Evolutionary conservation across 495 filamentous ascomycete species (phyloP).

Genomic region (Clohesyomyces aquaticus): DNA sequence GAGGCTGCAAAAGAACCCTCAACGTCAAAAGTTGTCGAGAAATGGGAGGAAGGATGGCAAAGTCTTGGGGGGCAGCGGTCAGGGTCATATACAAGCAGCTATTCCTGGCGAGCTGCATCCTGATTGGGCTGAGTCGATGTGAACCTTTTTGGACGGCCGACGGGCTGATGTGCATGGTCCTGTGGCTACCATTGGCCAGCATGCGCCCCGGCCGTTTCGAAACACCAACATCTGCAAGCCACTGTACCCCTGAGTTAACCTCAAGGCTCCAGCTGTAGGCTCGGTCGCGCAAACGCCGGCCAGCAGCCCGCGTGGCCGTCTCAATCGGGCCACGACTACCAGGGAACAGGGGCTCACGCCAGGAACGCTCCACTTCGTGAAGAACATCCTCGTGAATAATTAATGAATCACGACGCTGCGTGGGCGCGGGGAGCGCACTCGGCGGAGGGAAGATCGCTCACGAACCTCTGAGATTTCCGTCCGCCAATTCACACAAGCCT

Average conservation of each 20-base stretch:
- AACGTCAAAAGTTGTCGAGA: slow-evolving; percentile 18
- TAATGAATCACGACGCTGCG: background rate
- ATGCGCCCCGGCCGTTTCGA: slow-evolving; percentile 4
- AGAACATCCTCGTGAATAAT: background rate
- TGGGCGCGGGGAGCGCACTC: background rate
- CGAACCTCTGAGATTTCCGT: background rate
- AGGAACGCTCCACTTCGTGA: background rate
- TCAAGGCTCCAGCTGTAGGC: background rate
- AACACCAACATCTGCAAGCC: slow-evolving; percentile 7
- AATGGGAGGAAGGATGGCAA: slow-evolving; percentile 9
- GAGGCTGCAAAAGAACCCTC: slow-evolving; percentile 9
- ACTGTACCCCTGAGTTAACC: slow-evolving; percentile 15
- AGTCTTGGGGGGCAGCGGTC: slow-evolving; percentile 7
- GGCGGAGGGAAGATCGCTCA: background rate
- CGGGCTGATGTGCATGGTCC: background rate
- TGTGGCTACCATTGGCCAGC: background rate
- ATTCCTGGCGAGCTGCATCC: background rate
- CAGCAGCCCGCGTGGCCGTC: background rate
- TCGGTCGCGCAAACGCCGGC: no score
- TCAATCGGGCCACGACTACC: background rate
- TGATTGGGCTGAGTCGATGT: slow-evolving; percentile 14
- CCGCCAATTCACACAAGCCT: background rate
- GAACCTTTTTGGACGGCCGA: slow-evolving; percentile 13
- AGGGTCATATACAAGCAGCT: slow-evolving; percentile 22
- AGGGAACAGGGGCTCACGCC: background rate